These are phyloP conservation scores for Acaromyces ingoldii DNA, from an alignment of 1,284 basidiomycete genomes.

Conservation along the genomic window DNA sequence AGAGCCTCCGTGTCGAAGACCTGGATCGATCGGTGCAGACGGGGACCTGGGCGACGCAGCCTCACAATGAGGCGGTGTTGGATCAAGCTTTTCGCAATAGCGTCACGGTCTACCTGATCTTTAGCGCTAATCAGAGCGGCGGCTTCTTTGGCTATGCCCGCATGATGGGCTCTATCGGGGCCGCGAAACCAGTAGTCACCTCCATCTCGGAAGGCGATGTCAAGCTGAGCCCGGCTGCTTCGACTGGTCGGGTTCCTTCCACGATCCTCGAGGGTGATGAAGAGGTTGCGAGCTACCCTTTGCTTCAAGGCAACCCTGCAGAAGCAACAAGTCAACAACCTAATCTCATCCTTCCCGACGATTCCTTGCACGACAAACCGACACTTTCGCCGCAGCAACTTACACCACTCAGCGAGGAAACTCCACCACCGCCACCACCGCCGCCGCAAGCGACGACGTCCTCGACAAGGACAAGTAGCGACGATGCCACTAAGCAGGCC, in stretches of 20 bases:
- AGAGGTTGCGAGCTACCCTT: too few species aligned
- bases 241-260: too few species aligned
- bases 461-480: too few species aligned
- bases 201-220: background rate
- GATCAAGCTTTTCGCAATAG: constrained; percentile 87
- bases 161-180: constrained; percentile 43
- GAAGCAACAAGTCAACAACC: too few species aligned
- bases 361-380: too few species aligned
- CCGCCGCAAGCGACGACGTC: too few species aligned
- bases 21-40: constrained; percentile 76
- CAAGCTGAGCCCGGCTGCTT: too few species aligned
- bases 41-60: constrained; percentile 85
- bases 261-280: too few species aligned
- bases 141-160: constrained; percentile 50
- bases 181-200: constrained; percentile 7
- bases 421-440: too few species aligned
- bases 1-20: constrained; percentile 69
- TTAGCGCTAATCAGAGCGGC: constrained; percentile 84
- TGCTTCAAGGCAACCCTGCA: too few species aligned
- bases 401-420: constrained; percentile 1
- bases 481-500: too few species aligned
- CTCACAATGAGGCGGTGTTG: constrained; percentile 70
- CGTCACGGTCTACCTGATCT: constrained; percentile 77
- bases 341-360: too few species aligned
- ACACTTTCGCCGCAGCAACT: constrained; percentile 2